Conservation (phyloP, 305 asterid genomes). For the Fraxinus paxiana region DNA sequence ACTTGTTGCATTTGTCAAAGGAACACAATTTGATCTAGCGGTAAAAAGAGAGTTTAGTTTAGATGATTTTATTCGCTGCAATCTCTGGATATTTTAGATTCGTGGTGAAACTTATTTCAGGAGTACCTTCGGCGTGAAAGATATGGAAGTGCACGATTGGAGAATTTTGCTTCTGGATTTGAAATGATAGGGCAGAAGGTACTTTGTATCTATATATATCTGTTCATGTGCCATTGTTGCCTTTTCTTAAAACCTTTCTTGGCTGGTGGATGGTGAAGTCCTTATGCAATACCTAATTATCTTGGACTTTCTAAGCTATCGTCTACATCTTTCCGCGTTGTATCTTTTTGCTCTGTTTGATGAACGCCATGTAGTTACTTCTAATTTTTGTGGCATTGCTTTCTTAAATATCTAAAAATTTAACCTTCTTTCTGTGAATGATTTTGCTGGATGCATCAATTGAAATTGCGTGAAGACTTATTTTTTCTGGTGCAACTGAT, state of each 20-base stretch:
- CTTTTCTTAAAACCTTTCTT: not conserved
- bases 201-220: constrained; percentile 11
- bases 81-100: constrained; percentile 17
- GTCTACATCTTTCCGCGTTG: not conserved
- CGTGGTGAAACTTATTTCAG: constrained; percentile 41
- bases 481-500: constrained; percentile 1
- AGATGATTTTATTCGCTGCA: not conserved
- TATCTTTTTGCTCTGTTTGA: constrained; percentile 10
- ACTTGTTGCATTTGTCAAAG: constrained; percentile 97
- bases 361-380: not conserved
- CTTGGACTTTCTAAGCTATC: not conserved
- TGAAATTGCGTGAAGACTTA: not conserved
- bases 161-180: constrained; percentile 88
- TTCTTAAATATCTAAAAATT: not conserved
- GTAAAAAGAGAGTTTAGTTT: constrained; percentile 32
- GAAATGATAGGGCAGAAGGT: constrained; percentile 97
- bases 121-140: constrained; percentile 96
- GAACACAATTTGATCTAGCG: constrained; percentile 98
- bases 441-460: not conserved
- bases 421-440: not conserved
- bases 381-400: not conserved
- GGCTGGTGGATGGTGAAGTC: not conserved
- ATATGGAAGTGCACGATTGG: constrained; percentile 88
- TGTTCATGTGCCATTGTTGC: not conserved
- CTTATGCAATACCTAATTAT: not conserved